Conservation (phyloP, 768 basidiomycete genomes). For the Xerocomus spinulosus region DNA sequence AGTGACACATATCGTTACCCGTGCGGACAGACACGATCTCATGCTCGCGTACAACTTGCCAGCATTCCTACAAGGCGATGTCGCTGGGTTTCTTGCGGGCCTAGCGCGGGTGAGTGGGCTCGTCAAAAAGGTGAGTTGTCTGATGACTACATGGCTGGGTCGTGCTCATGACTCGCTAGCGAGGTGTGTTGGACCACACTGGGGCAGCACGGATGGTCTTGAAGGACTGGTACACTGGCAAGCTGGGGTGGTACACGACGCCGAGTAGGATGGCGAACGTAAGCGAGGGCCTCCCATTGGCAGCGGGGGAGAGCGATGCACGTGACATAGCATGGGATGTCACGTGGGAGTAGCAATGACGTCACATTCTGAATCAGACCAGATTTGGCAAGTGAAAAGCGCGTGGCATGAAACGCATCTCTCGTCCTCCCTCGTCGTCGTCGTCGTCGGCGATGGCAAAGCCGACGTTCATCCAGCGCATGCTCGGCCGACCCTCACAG, state of each 20-base stretch:
- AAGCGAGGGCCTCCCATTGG: too few species aligned
- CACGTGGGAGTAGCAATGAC: constrained; percentile 29
- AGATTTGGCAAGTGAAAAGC: constrained; percentile 18
- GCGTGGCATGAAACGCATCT: constrained; percentile 14
- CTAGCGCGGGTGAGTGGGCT: constrained; percentile 72
- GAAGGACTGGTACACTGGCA: constrained; percentile 79
- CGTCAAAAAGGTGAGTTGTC: constrained; percentile 62
- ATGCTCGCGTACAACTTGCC: constrained; percentile 87
- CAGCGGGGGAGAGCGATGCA: too few species aligned
- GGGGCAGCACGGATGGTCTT: constrained; percentile 76
- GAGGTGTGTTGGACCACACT: constrained; percentile 65
- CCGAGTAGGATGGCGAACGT: constrained; percentile 46
- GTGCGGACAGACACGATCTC: constrained; percentile 72
- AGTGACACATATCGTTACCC: constrained; percentile 68
- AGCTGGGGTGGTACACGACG: constrained; percentile 66
- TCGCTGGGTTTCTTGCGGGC: constrained; percentile 67
- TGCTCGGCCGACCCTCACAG: constrained; percentile 63
- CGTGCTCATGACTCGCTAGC: constrained; percentile 38
- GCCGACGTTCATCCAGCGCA: constrained; percentile 54
- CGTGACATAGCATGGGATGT: constrained; percentile 40
- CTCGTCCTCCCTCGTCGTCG: constrained; percentile 1
- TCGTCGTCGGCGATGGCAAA: constrained; percentile 40
- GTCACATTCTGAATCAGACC: constrained; percentile 21
- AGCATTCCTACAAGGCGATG: constrained; percentile 66
- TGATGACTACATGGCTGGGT: neutral